Evolutionary conservation across 768 basidiomycete genomes (phyloP).

Genomic region (Pleurotus sapidus): DNA sequence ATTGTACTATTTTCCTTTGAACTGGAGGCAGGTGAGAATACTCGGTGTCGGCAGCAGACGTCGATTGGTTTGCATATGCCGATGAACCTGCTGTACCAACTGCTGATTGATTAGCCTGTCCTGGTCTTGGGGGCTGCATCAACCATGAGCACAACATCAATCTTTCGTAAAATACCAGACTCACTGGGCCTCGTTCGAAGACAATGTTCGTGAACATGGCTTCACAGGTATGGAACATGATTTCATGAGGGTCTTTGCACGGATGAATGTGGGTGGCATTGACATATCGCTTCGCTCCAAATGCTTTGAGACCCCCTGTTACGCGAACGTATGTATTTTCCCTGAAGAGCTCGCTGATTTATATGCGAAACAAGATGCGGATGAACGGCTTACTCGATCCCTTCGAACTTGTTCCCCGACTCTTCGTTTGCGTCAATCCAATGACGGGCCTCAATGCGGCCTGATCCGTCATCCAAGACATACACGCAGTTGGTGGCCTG

Average conservation of each 20-base stretch:
- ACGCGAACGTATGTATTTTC: slow-evolving; percentile 79
- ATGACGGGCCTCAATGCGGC: slow-evolving; percentile 69
- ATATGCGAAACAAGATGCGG: neutral
- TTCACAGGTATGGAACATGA: slow-evolving; percentile 81
- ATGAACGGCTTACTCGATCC: slow-evolving; percentile 34
- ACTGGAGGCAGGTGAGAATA: slow-evolving; percentile 56
- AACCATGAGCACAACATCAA: neutral
- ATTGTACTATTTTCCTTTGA: slow-evolving; percentile 64
- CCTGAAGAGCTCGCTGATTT: slow-evolving; percentile 32
- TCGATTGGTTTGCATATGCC: slow-evolving; percentile 40
- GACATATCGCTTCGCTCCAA: slow-evolving; percentile 79
- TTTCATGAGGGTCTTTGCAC: slow-evolving; percentile 69
- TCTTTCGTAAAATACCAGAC: slow-evolving; percentile 15
- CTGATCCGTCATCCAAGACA: slow-evolving; percentile 84
- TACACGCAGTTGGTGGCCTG: slow-evolving; percentile 84
- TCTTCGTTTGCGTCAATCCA: slow-evolving; percentile 75
- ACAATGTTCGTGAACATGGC: slow-evolving; percentile 65
- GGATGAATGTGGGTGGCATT: slow-evolving; percentile 73
- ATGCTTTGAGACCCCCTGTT: slow-evolving; percentile 78
- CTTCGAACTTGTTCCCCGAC: slow-evolving; percentile 45
- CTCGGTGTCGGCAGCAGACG: slow-evolving; percentile 32
- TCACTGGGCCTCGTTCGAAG: slow-evolving; percentile 64
- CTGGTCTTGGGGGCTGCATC: slow-evolving; percentile 29
- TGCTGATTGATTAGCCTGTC: slow-evolving; percentile 19
- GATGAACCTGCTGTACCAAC: slow-evolving; percentile 21